These are phyloP conservation scores for Meira miltonrushii DNA, from an alignment of 1,284 basidiomycete species.

Conservation along the genomic window DNA sequence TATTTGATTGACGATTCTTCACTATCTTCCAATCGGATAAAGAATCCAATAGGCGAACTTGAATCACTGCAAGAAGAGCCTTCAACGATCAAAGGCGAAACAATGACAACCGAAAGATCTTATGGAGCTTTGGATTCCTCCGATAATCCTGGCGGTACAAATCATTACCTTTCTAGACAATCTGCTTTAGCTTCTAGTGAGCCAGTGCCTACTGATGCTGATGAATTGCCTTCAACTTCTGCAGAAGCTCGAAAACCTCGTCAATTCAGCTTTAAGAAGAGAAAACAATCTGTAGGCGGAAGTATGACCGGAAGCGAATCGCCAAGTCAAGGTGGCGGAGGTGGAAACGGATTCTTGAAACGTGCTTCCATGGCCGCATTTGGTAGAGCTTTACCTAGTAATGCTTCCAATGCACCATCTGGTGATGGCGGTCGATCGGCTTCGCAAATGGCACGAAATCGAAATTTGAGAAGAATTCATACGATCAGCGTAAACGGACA, in stretches of 20 bases:
- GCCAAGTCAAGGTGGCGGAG: not conserved
- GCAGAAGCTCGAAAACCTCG: not conserved
- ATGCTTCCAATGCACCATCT: not conserved
- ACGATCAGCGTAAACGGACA: slow-evolving; percentile 1
- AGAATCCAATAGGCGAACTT: not conserved
- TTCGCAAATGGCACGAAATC: not conserved
- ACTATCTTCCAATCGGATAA: no score
- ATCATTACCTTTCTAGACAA: not conserved
- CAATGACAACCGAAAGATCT: not conserved
- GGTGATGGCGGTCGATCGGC: not conserved
- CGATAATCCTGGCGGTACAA: not conserved
- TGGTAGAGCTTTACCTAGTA: not conserved
- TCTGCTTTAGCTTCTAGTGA: not conserved
- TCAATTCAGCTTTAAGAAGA: slow-evolving; percentile 1
- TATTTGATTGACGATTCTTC: no score
- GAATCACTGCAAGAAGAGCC: not conserved
- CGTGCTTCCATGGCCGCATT: slow-evolving; percentile 33
- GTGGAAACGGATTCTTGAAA: slow-evolving; percentile 23
- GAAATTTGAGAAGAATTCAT: not conserved
- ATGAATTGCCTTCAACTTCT: not conserved
- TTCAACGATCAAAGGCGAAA: not conserved
- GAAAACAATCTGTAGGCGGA: not conserved
- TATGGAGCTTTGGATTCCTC: not conserved
- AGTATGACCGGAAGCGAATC: no score
- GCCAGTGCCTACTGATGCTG: not conserved